phyloP scores from a whole-genome alignment of 2,329 filamentous ascomycete genomes.

The Cryoendolithus antarcticus region DNA sequence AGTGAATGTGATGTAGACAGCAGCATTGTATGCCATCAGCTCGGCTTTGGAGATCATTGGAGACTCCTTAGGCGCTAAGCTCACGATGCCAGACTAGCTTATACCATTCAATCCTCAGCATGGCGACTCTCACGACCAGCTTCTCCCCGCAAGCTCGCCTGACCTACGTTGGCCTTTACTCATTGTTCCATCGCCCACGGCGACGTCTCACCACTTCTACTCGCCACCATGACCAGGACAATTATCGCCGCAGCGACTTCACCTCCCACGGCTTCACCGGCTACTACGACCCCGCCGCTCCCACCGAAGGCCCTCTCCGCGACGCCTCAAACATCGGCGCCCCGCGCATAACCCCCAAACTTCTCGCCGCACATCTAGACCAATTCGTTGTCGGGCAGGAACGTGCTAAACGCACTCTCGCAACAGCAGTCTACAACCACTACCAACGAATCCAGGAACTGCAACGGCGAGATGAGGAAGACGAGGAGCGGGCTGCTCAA shows the following conservation, averaged over 20 bases:
- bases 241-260: slow-evolving; percentile 45
- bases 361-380: slow-evolving; percentile 80
- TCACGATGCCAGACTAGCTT: neutral
- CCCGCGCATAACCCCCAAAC: slow-evolving; percentile 47
- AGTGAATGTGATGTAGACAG: too few relatives aligned
- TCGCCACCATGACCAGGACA: slow-evolving; percentile 1
- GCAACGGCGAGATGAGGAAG: slow-evolving; percentile 65
- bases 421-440: slow-evolving; percentile 90
- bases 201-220: slow-evolving; percentile 4
- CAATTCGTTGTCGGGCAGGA: slow-evolving; percentile 96
- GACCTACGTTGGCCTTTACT: slow-evolving; percentile 28
- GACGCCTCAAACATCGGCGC: slow-evolving; percentile 45
- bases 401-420: slow-evolving; percentile 84
- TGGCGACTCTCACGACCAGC: slow-evolving; percentile 15
- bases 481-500: slow-evolving; percentile 61
- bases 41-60: too few relatives aligned
- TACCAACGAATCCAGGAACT: slow-evolving; percentile 75
- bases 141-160: slow-evolving; percentile 28
- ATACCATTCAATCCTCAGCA: slow-evolving; percentile 2
- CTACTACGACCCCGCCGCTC: slow-evolving; percentile 49
- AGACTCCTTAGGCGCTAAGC: too few relatives aligned
- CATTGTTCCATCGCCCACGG: slow-evolving; percentile 14
- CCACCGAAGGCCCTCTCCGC: slow-evolving; percentile 51
- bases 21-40: too few relatives aligned
- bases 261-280: slow-evolving; percentile 49